Evolutionary conservation across 2,329 filamentous ascomycete species (phyloP).

Genomic region (Colletotrichum tofieldiae): DNA sequence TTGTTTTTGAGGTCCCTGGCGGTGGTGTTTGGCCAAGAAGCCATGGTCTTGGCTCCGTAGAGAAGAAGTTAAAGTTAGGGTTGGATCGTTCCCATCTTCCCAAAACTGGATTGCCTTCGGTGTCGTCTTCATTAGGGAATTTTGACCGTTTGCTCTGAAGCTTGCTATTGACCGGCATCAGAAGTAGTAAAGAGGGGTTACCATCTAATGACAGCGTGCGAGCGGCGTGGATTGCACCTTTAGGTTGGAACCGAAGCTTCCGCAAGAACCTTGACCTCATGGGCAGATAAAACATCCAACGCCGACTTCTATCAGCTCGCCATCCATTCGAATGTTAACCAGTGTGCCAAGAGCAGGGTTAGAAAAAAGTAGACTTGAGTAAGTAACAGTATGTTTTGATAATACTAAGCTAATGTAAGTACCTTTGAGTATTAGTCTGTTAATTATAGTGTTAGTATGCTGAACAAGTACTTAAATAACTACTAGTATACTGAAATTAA

Average conservation of each 20-base stretch:
- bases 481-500: no score
- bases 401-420: no score
- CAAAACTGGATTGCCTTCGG: neutral
- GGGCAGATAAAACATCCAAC: neutral
- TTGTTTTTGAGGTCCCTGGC: neutral
- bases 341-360: conserved; percentile 29
- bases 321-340: neutral
- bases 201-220: neutral
- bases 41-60: neutral
- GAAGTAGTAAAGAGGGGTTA: neutral
- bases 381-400: no score
- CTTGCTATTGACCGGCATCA: neutral
- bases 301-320: neutral
- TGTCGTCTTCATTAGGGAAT: no score
- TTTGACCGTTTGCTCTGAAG: neutral
- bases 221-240: no score
- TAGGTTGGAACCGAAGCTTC: neutral
- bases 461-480: no score
- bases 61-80: neutral
- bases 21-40: conserved; percentile 5
- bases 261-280: neutral
- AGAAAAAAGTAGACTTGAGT: no score
- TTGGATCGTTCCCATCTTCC: neutral
- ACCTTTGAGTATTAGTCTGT: no score
- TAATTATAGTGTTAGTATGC: no score